These are phyloP conservation scores for Zygotorulaspora chibaensis DNA, from an alignment of 805 yeast species.

Conservation along the genomic window DNA sequence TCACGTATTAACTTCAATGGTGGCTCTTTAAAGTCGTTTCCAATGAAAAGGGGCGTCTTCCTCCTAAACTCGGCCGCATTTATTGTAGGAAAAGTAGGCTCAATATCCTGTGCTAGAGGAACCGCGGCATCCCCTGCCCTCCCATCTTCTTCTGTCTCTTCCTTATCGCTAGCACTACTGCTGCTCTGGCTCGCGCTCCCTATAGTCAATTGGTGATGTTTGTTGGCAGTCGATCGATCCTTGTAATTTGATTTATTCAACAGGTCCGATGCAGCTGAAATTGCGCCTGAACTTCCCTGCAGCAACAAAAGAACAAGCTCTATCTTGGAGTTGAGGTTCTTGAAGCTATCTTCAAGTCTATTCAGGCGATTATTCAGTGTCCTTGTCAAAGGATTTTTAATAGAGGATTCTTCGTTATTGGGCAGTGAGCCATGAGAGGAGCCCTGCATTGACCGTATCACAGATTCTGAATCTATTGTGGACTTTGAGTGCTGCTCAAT, in stretches of 20 bases:
- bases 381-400: slow-evolving; percentile 7
- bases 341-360: slow-evolving; percentile 27
- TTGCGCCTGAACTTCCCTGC: slow-evolving; percentile 16
- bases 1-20: slow-evolving; percentile 38
- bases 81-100: not conserved
- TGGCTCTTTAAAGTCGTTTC: slow-evolving; percentile 32
- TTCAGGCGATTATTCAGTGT: slow-evolving; percentile 21
- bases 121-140: not conserved
- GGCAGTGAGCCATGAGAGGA: not conserved
- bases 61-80: not conserved
- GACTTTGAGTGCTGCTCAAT: slow-evolving; percentile 19
- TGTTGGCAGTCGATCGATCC: too few species aligned
- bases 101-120: not conserved
- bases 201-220: not conserved
- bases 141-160: not conserved
- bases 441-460: not conserved
- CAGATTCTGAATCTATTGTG: not conserved
- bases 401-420: slow-evolving; percentile 1
- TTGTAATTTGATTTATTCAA: too few species aligned
- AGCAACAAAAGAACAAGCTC: slow-evolving; percentile 21
- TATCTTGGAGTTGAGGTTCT: slow-evolving; percentile 18
- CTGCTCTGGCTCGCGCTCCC: not conserved
- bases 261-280: too few species aligned
- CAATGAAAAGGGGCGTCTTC: slow-evolving; percentile 3
- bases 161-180: slow-evolving; percentile 1